Evolutionary conservation across 2,329 filamentous ascomycete genomes (phyloP), one percentile per base, ranked within the genome.

Genomic region (Talaromyces sp.): DNA sequence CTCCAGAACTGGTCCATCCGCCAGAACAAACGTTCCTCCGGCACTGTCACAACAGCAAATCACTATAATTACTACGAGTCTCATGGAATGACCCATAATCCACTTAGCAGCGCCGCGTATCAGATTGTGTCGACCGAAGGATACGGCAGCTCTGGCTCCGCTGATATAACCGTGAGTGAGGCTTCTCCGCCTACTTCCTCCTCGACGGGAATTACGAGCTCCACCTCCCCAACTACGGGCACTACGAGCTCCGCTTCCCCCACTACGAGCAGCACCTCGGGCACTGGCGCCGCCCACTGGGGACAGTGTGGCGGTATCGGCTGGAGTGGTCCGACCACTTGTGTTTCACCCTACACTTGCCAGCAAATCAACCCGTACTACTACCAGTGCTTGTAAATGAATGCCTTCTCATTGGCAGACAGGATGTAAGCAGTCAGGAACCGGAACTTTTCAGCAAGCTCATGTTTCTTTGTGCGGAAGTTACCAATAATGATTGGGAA

Each of bases 121-220:
- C 52, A 57, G 52, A 57, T 57, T 25, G 52, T 57, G 52, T 57
- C 52, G 33, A 57, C 52, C 10, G 52, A 57, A n/a, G 52, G 52
- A 6, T 57, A 37, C 33, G 52, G 52, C 52, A 57, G 52, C 33
- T 9, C 9, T n/a, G 52, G 52, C 31, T 57, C 52, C 19, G 52
- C 52, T 57, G n/a, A 13, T 15, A 57, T 57, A n/a, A 57, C 52
- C 15, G 52, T 57, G 9, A 57, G 52, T 39, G 5, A 56, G 27
- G 50, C 17, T 56, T 56, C 47, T 31, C 25, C 22, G 17, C n/a
- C 39, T 15, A 49, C 43, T 47, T 47, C 43, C 43, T 45, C 43
- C 10, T 13, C 19, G 25, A 22, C 43, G 3, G 9, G 43, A 10
- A 47, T 19, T 9, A 47, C 43, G 43, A 47, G 19, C 19, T 47